Base-by-base conservation (phyloP, 2,329 filamentous ascomycete genomes). In the Exserohilum turcica region DNA sequence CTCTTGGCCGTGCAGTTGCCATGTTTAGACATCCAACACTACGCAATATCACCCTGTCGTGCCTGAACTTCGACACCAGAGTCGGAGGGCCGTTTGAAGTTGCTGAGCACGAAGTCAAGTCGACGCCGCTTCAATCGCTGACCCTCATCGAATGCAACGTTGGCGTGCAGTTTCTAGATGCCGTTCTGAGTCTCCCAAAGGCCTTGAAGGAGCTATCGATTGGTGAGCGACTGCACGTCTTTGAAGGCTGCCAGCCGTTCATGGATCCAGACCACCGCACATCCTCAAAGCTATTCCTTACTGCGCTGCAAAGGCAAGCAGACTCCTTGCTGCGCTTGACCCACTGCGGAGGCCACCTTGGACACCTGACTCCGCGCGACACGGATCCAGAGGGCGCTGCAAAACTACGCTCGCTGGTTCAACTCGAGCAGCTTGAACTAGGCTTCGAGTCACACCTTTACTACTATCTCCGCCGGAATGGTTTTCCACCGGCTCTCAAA, bases 141-240 rank as follows among this genome's bases (percentile, higher is more conserved):
- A 70, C 61, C 1, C 62, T 75, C n/a, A 67, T 74, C 10, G 73
- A 75, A 51, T 74, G 71, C 31, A 75, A 75, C 33, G 66, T 75
- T 47, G 59, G 63, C 10, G 56, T 73, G 3, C 32, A 53, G 1
- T 68, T 69, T 18, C 55, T 75, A 1, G 48, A 68, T 16, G 43
- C 63, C 1, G 56, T 72, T 3, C 56, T 75, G n/a, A 61, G 63
- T 9, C 50, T 73, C 9, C 73, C 73, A 1, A 68, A 64, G 32
- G 67, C 68, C 5, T 54, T 75, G 2, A 65, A 70, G 44, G 58
- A 66, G 28, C 59, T 75, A 5, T 65, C 61, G 1, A 66, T 75
- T 9, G 70, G 68, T 10, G 72, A 75, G 51, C 62, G 73, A 21
- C 32, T 70, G 3, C 61, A 71, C 38, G 55, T 60, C 1, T 74